Evolutionary conservation across 495 filamentous ascomycete genomes (phyloP).

Genomic region (Tuber aestivum): DNA sequence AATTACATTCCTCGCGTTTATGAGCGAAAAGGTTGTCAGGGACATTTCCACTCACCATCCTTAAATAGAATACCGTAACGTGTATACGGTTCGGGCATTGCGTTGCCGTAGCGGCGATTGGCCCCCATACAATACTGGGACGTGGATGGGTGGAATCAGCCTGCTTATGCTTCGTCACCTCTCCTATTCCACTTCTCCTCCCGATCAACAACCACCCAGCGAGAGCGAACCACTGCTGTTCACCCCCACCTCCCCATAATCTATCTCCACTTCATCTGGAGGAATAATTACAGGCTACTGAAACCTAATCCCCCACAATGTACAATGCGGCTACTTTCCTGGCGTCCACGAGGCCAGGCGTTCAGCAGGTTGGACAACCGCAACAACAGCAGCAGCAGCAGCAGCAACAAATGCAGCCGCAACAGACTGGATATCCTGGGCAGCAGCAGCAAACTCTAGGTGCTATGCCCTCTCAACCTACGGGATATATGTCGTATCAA

Average conservation of each 20-base stretch:
- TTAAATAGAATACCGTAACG: background rate
- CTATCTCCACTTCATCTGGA: background rate
- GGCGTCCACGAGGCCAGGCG: constrained; percentile 11
- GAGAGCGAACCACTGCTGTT: constrained; percentile 7
- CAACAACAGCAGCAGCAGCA: constrained; percentile 36
- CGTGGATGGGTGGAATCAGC: background rate
- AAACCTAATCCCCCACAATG: constrained; percentile 15
- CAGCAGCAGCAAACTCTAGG: constrained; percentile 46
- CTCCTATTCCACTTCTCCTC: constrained; percentile 26
- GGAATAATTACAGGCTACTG: background rate
- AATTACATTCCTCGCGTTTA: background rate
- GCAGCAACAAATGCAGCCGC: constrained; percentile 43
- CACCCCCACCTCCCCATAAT: background rate
- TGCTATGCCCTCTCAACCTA: constrained; percentile 47
- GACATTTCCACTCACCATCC: background rate
- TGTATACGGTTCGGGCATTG: constrained; percentile 22
- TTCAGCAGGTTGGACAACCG: constrained; percentile 23
- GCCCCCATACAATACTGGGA: constrained; percentile 12
- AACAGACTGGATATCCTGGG: constrained; percentile 68
- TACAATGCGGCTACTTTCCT: constrained; percentile 31
- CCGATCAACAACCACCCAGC: constrained; percentile 19
- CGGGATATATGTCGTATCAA: constrained; percentile 53
- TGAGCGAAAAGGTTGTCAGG: background rate
- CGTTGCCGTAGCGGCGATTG: constrained; percentile 31
- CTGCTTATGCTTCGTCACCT: constrained; percentile 29